Percentiles rank a stretch among this genome's conserved stretches.
Conservation (phyloP, 495 filamentous ascomycete species). For the Cercophora sp. region DNA sequence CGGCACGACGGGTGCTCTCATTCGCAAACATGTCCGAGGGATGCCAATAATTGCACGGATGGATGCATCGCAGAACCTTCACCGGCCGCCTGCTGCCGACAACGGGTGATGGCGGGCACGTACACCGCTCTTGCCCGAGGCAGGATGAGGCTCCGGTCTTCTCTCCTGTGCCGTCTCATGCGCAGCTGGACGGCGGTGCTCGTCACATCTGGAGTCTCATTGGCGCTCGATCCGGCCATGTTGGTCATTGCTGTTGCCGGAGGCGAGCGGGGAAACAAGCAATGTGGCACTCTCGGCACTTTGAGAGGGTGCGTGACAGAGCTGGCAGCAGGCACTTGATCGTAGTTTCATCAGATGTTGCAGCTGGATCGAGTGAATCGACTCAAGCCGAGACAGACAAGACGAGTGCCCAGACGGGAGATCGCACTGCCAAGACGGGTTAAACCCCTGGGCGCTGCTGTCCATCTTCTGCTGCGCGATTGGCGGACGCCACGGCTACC, state of each 20-base stretch:
- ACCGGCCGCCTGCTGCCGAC: neutral
- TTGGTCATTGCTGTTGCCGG: neutral
- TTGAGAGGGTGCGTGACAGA: too few relatives aligned
- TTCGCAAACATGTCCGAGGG: conserved; percentile 1
- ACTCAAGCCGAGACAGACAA: conserved; percentile 21
- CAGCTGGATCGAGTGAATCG: conserved; percentile 9
- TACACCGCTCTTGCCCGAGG: conserved; percentile 2
- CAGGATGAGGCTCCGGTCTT: too few relatives aligned
- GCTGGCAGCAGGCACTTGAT: conserved; percentile 9
- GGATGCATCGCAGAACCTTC: neutral
- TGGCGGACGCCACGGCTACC: neutral
- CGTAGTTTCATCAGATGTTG: conserved; percentile 9
- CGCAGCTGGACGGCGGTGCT: neutral
- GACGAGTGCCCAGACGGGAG: conserved; percentile 27
- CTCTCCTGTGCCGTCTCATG: conserved; percentile 14
- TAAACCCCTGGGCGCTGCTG: conserved; percentile 1
- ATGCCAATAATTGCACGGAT: conserved; percentile 4
- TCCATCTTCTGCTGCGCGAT: neutral
- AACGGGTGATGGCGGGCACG: conserved; percentile 2
- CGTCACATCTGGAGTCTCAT: neutral
- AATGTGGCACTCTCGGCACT: neutral
- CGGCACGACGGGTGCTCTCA: neutral
- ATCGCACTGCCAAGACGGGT: conserved; percentile 24
- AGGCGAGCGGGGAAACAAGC: neutral
- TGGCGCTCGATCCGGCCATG: neutral